These are phyloP conservation scores for Arthrobotrys sinensis DNA, from an alignment of 2,329 filamentous ascomycete genomes.

Conservation along the genomic window DNA sequence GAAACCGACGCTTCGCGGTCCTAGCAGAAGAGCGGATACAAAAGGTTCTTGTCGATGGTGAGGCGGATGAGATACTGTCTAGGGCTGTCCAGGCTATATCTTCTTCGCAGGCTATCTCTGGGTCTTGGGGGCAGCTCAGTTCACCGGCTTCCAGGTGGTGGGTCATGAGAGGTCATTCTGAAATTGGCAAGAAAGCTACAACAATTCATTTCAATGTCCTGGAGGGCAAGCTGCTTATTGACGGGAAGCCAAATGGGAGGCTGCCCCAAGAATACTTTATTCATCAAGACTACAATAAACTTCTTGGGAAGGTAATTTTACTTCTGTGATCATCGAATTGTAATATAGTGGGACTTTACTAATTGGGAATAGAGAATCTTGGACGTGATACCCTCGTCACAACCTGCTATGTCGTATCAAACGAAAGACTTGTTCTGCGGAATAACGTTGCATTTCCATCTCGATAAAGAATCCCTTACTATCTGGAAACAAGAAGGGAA, in stretches of 20 bases:
- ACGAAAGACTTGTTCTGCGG: slow-evolving; percentile 64
- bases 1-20: slow-evolving; percentile 17
- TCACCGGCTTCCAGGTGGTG: slow-evolving; percentile 62
- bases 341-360: neutral
- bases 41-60: neutral
- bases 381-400: slow-evolving; percentile 66
- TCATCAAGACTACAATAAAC: slow-evolving; percentile 67
- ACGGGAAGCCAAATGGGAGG: slow-evolving; percentile 70
- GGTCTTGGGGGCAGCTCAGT: neutral
- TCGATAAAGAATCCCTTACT: neutral
- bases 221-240: slow-evolving; percentile 71
- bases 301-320: slow-evolving; percentile 69
- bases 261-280: slow-evolving; percentile 70
- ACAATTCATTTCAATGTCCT: slow-evolving; percentile 71
- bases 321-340: too few species aligned
- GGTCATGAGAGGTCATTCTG: slow-evolving; percentile 55
- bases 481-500: slow-evolving; percentile 14
- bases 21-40: neutral
- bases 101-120: neutral
- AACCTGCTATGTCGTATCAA: slow-evolving; percentile 66
- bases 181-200: slow-evolving; percentile 64
- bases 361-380: slow-evolving; percentile 61
- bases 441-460: slow-evolving; percentile 35
- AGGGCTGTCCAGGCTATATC: neutral
- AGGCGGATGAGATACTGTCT: neutral